Percentiles rank a stretch among this genome's conserved stretches.
Evolutionary conservation across 208 protist genomes (phyloP).

Genomic region (Crithidia acanthocephali): DNA sequence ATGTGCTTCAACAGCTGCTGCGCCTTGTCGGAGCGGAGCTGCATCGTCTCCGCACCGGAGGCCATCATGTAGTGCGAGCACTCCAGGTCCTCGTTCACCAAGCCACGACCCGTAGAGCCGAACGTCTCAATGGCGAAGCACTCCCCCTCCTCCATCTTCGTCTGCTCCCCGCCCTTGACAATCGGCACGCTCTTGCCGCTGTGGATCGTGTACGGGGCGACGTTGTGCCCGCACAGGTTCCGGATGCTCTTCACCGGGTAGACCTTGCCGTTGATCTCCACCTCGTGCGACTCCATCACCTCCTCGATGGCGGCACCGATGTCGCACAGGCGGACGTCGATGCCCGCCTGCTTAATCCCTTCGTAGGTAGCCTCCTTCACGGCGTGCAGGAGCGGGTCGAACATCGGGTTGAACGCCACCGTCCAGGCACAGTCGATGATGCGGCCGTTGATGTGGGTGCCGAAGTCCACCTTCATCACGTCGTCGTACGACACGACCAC

Average conservation of each 20-base stretch:
- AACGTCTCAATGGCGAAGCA: conserved; percentile 99
- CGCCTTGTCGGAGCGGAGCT: conserved; percentile 84
- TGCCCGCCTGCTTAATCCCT: conserved; percentile 96
- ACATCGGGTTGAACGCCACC: conserved; percentile 96
- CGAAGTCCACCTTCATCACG: conserved; percentile 99
- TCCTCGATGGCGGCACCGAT: conserved; percentile 97
- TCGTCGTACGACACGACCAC: conserved; percentile 95
- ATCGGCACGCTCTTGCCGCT: conserved; percentile 99
- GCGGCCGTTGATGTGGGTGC: conserved; percentile 97
- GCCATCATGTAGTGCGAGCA: conserved; percentile 99
- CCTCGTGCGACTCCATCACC: conserved; percentile 98
- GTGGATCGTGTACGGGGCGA: conserved; percentile 98
- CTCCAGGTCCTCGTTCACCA: conserved; percentile 96
- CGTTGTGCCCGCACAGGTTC: conserved; percentile 99
- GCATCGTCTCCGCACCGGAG: conserved; percentile 64
- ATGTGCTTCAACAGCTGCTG: conserved; percentile 94
- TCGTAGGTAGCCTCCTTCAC: conserved; percentile 98
- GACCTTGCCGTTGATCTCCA: conserved; percentile 96
- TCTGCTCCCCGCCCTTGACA: conserved; percentile 94
- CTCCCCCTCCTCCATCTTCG: conserved; percentile 97
- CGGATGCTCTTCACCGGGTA: conserved; percentile 95
- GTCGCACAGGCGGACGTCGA: conserved; percentile 96
- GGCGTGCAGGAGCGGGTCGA: conserved; percentile 96
- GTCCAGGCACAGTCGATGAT: conserved; percentile 99
- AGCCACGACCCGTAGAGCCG: conserved; percentile 96